These are phyloP conservation scores for Erodium moschatum DNA, from an alignment of 441 rosid species.

Conservation along the genomic window DNA sequence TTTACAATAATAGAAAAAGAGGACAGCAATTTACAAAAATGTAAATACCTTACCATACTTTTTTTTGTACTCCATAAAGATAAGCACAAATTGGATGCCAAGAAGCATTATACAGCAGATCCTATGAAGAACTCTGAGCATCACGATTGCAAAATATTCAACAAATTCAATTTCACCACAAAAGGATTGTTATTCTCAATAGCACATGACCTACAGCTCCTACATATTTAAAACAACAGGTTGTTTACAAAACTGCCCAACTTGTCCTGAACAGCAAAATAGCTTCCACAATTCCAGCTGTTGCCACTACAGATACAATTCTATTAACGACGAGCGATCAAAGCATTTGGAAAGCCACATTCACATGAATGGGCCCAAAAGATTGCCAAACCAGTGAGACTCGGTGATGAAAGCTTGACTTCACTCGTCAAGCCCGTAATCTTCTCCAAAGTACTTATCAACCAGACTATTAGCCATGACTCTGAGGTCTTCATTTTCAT, in stretches of 20 bases:
- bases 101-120: background rate
- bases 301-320: conserved; percentile 5
- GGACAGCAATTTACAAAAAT: no score
- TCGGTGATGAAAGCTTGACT: conserved; percentile 6
- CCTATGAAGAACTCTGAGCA: background rate
- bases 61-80: no score
- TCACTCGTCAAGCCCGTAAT: conserved; percentile 60
- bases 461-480: conserved; percentile 84
- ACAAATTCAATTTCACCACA: background rate
- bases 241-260: background rate
- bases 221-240: background rate
- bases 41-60: no score
- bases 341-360: background rate
- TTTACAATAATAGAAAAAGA: no score
- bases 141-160: background rate
- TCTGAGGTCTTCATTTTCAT: conserved; percentile 84
- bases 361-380: background rate
- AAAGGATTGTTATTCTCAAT: background rate
- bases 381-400: background rate
- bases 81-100: background rate
- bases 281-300: background rate
- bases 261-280: background rate
- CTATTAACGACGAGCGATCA: background rate
- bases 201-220: background rate
- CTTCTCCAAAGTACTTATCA: conserved; percentile 81